A percentile compares a stretch with the other conserved stretches of the same genome.
These are phyloP conservation scores for Fusarium coicis DNA, from an alignment of 2,329 filamentous ascomycete genomes.

Conservation along the genomic window DNA sequence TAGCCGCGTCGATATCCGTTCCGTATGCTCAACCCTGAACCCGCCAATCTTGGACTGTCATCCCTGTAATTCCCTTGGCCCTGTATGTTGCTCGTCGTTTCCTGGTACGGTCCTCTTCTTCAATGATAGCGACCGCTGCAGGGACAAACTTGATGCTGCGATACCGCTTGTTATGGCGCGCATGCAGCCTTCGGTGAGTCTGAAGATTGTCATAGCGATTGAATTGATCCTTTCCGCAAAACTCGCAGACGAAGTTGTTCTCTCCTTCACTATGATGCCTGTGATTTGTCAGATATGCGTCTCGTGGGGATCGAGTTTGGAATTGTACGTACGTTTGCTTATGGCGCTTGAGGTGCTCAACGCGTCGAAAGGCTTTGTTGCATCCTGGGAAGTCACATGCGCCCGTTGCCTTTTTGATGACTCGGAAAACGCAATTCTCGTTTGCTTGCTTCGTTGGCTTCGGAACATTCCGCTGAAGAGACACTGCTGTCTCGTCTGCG, in stretches of 20 bases:
- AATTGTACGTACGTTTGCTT: slow-evolving; percentile 54
- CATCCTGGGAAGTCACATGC: slow-evolving; percentile 59
- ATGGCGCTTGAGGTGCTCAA: slow-evolving; percentile 67
- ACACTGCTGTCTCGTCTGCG: slow-evolving; percentile 54
- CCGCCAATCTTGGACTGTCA: background rate
- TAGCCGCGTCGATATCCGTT: background rate
- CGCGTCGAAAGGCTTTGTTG: slow-evolving; percentile 60
- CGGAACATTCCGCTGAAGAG: slow-evolving; percentile 52
- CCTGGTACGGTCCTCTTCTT: slow-evolving; percentile 51
- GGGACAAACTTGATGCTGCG: slow-evolving; percentile 53
- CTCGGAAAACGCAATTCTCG: background rate
- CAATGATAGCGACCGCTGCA: slow-evolving; percentile 50
- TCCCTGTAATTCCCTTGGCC: slow-evolving; percentile 23
- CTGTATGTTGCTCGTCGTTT: slow-evolving; percentile 50
- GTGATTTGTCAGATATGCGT: background rate
- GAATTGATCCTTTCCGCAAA: slow-evolving; percentile 55
- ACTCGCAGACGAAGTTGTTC: slow-evolving; percentile 53
- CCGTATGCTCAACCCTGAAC: background rate
- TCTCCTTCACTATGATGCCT: slow-evolving; percentile 52
- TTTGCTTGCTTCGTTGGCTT: slow-evolving; percentile 28
- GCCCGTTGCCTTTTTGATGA: slow-evolving; percentile 51
- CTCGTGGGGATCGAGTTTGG: too few relatives aligned
- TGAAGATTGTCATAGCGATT: slow-evolving; percentile 55
- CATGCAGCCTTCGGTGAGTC: slow-evolving; percentile 54
- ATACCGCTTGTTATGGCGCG: slow-evolving; percentile 51